Percentiles rank a stretch among this genome's conserved stretches.
Evolutionary conservation across 345 rosid species (phyloP).

Genomic region (Eucalyptus fibrosa): DNA sequence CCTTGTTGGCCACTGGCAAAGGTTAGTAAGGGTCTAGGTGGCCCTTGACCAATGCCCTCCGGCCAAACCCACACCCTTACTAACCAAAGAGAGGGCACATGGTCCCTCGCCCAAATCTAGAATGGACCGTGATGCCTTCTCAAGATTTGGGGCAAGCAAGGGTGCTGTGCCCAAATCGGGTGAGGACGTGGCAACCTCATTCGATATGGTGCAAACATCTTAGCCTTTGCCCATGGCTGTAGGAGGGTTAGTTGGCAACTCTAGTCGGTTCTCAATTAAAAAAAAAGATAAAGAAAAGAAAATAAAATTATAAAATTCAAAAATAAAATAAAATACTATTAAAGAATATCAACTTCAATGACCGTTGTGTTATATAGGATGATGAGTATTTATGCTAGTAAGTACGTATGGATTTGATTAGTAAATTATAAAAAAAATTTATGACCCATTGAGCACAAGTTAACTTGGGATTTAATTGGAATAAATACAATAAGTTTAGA

Average conservation of each 20-base stretch:
- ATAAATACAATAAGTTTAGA: too few species aligned
- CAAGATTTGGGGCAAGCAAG: neutral
- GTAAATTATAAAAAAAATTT: too few species aligned
- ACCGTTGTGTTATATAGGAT: fast-evolving
- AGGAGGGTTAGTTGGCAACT: neutral
- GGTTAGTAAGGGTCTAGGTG: fast-evolving
- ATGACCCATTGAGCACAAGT: fast-evolving
- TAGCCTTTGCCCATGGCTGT: fast-evolving
- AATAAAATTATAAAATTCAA: too few species aligned
- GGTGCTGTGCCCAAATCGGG: neutral
- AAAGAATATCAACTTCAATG: too few species aligned
- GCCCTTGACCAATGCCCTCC: neutral
- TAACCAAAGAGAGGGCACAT: fast-evolving
- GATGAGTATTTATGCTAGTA: fast-evolving
- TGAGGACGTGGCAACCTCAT: fast-evolving
- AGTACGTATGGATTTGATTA: fast-evolving
- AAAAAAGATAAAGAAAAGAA: too few species aligned
- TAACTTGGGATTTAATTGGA: neutral
- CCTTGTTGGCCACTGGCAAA: neutral
- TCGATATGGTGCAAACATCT: fast-evolving
- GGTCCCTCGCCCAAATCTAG: fast-evolving
- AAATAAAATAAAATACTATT: too few species aligned
- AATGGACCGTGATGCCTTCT: fast-evolving
- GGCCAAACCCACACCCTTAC: too few species aligned
- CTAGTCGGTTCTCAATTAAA: too few species aligned